Evolutionary conservation across 2,329 filamentous ascomycete genomes (phyloP).

Genomic region (Fusarium marasasianum): DNA sequence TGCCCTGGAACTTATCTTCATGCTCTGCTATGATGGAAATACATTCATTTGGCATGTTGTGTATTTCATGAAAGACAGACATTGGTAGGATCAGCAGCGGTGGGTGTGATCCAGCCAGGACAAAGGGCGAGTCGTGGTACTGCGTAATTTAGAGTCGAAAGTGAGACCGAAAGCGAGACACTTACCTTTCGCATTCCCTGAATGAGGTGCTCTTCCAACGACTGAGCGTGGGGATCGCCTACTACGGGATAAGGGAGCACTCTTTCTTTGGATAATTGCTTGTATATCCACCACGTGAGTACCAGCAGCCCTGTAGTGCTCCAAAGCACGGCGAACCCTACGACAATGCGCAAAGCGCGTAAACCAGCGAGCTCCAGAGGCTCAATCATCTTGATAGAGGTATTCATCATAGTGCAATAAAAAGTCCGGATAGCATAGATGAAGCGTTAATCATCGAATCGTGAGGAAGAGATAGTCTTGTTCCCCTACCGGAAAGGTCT

Average conservation of each 20-base stretch:
- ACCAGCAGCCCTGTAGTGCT: background rate
- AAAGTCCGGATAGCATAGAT: accelerated
- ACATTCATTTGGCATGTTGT: background rate
- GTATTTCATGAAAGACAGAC: background rate
- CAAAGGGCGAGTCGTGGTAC: background rate
- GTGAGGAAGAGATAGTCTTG: background rate
- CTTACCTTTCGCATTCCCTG: background rate
- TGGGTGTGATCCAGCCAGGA: background rate
- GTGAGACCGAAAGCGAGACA: accelerated
- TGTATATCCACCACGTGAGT: background rate
- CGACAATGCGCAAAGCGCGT: background rate
- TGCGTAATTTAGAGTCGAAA: background rate
- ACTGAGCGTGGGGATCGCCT: background rate
- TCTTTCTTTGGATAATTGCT: accelerated
- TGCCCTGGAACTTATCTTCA: background rate
- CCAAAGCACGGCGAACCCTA: background rate
- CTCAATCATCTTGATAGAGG: accelerated
- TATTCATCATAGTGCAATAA: background rate
- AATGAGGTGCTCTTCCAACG: background rate
- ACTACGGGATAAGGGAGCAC: accelerated
- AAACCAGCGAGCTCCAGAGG: background rate
- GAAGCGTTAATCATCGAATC: no score
- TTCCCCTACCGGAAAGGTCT: accelerated
- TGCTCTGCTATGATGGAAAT: background rate
- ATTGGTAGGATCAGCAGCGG: background rate